These are phyloP conservation scores for Plantago ovata DNA, from an alignment of 257 asterid species.

Conservation along the genomic window DNA sequence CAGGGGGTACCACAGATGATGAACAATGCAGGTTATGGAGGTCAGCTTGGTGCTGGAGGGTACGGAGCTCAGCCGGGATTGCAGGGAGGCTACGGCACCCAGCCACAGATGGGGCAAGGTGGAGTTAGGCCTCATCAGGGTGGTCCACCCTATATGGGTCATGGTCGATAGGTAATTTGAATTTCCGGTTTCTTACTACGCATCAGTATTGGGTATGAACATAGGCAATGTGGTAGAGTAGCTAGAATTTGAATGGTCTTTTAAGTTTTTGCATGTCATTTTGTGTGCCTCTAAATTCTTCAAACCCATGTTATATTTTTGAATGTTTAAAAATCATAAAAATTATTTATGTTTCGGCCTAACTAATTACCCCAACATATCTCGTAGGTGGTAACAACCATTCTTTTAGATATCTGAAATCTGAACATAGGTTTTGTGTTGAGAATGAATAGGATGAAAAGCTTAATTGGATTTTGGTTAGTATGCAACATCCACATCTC, in stretches of 20 bases:
- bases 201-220: background rate
- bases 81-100: constrained; percentile 64
- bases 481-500: background rate
- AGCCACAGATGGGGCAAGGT: constrained; percentile 81
- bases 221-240: background rate
- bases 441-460: background rate
- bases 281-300: background rate
- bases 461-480: background rate
- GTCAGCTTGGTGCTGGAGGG: constrained; percentile 53
- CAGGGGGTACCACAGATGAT: constrained; percentile 63
- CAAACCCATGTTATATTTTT: too few relatives aligned
- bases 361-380: background rate
- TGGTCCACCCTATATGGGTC: constrained; percentile 88
- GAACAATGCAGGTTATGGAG: constrained; percentile 68
- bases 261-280: background rate
- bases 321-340: too few relatives aligned
- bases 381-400: background rate
- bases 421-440: background rate
- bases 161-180: constrained; percentile 63
- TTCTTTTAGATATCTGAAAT: background rate
- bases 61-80: constrained; percentile 76
- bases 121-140: constrained; percentile 83
- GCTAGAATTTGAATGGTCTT: background rate
- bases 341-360: too few relatives aligned
- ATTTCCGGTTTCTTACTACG: background rate